These are phyloP conservation scores for Pythium aquatile DNA, from an alignment of 352 stramenopile genomes.

Conservation along the genomic window DNA sequence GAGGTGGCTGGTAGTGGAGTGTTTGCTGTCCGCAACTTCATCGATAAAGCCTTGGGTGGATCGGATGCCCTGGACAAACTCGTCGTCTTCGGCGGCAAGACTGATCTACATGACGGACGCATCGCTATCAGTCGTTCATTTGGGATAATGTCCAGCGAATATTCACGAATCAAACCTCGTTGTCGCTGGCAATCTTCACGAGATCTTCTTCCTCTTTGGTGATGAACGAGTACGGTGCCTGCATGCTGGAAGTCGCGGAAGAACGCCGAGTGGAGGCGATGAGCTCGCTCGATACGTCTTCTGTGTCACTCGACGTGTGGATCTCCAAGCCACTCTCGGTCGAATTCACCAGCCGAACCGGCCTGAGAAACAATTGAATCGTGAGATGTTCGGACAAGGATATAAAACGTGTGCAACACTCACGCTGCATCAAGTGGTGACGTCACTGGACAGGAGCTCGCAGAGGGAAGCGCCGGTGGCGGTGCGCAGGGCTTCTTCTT, in stretches of 20 bases:
- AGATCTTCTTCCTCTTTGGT: conserved; percentile 4
- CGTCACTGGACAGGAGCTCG: too few species aligned
- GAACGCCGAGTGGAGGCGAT: background rate
- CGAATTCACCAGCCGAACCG: background rate
- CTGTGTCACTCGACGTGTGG: background rate
- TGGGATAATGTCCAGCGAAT: background rate
- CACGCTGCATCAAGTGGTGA: too few species aligned
- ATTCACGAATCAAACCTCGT: background rate
- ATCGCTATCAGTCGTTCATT: too few species aligned
- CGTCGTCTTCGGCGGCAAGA: conserved; percentile 8
- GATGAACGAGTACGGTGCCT: background rate
- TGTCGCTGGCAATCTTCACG: background rate
- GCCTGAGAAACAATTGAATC: background rate
- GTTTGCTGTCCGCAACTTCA: conserved; percentile 1
- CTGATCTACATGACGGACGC: background rate
- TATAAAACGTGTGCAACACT: too few species aligned
- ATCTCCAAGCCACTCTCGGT: background rate
- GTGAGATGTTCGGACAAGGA: background rate
- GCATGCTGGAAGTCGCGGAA: background rate
- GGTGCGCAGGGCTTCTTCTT: background rate
- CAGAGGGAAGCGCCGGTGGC: background rate
- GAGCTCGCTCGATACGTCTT: background rate
- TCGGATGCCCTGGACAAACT: conserved; percentile 13
- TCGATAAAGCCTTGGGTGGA: conserved; percentile 18
- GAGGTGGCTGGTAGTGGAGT: background rate